Evolutionary conservation across 2,329 filamentous ascomycete species (phyloP).

Genomic region (Monosporascus sp.): DNA sequence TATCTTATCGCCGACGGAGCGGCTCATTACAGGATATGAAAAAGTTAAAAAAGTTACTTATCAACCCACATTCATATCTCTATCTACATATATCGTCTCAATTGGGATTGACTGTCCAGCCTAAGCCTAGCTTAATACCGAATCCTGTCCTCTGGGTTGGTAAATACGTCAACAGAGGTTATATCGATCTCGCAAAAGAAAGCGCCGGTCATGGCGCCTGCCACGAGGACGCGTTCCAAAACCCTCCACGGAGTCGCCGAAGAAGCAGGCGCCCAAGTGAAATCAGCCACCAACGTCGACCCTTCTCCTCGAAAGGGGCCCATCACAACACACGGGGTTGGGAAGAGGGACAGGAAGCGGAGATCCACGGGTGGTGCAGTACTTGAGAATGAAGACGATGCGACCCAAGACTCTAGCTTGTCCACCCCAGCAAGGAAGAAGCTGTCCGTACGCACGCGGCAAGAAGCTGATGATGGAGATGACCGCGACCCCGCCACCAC

Average conservation of each 20-base stretch:
- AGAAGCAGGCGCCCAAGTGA: background rate
- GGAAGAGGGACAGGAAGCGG: conserved; percentile 5
- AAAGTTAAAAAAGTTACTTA: too few relatives aligned
- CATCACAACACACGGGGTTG: conserved; percentile 6
- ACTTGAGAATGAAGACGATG: background rate
- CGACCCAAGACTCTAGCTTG: background rate
- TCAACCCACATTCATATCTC: too few relatives aligned
- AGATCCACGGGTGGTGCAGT: conserved; percentile 6
- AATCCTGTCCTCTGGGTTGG: too few relatives aligned
- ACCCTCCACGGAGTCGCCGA: conserved; percentile 1
- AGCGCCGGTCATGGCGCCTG: conserved; percentile 16
- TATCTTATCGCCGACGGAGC: too few relatives aligned
- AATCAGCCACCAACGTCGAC: too few relatives aligned
- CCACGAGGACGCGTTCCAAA: conserved; percentile 20
- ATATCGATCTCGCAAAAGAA: too few relatives aligned
- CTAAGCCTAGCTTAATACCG: background rate
- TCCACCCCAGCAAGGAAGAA: conserved; percentile 15
- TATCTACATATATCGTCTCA: too few relatives aligned
- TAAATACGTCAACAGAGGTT: too few relatives aligned
- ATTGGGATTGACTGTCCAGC: too few relatives aligned
- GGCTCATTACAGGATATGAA: too few relatives aligned
- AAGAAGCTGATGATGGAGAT: conserved; percentile 9
- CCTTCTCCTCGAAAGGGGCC: conserved; percentile 2
- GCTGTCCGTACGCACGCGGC: conserved; percentile 18
- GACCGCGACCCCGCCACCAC: background rate